These are phyloP conservation scores for Malus fusca DNA, from an alignment of 306 rosid genomes.

Conservation along the genomic window DNA sequence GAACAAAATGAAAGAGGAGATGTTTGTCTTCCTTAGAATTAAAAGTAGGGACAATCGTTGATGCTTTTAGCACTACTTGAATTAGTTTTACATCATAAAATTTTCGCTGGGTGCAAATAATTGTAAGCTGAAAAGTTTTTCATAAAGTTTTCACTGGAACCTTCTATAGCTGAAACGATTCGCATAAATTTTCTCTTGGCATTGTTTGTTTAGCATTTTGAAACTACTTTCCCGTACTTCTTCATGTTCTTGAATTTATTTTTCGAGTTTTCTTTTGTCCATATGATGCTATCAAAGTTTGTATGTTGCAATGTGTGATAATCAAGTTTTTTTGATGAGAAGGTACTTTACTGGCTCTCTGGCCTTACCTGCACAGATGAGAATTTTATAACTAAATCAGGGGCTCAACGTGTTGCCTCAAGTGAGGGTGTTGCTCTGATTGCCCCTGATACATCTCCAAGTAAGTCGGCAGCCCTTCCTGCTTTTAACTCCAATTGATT, in stretches of 20 bases:
- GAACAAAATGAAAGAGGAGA: not conserved
- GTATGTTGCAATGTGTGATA: not conserved
- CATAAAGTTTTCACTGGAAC: not conserved
- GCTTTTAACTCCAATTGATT: not conserved
- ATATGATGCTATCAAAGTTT: not conserved
- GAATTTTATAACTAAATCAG: conserved; percentile 67
- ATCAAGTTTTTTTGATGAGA: conserved; percentile 1
- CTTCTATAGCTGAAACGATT: not conserved
- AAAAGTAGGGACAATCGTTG: not conserved
- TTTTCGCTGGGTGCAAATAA: not conserved
- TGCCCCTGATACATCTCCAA: conserved; percentile 88
- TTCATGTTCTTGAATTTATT: not conserved
- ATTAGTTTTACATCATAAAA: not conserved
- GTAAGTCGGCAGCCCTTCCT: conserved; percentile 28
- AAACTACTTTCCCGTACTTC: not conserved
- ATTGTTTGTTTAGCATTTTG: not conserved
- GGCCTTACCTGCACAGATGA: conserved; percentile 89
- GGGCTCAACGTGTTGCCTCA: conserved; percentile 82
- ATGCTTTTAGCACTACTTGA: not conserved
- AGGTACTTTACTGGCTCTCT: conserved; percentile 88
- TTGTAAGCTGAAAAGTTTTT: not conserved
- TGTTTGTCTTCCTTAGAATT: no score
- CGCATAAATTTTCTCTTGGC: not conserved
- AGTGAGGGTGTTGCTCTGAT: conserved; percentile 63
- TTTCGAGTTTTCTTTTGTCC: not conserved